Evolutionary conservation across 306 rosid genomes (phyloP).

Genomic region (Corylus americana): DNA sequence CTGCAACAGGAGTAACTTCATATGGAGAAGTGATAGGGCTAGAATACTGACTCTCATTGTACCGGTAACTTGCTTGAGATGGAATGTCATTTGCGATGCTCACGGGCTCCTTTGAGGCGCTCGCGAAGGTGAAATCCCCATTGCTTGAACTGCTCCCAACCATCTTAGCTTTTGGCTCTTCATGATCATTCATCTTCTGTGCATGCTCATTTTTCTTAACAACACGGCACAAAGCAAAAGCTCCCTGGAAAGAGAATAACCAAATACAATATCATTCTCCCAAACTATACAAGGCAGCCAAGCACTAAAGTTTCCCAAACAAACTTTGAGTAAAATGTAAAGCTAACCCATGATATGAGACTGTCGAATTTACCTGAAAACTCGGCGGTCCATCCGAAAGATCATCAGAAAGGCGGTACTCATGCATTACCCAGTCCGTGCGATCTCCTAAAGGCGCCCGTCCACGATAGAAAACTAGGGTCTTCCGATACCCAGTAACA

Average conservation of each 20-base stretch:
- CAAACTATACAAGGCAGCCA: background rate
- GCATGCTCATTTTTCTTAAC: conserved; percentile 62
- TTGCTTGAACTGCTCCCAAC: conserved; percentile 40
- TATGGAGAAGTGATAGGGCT: conserved; percentile 49
- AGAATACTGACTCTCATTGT: conserved; percentile 53
- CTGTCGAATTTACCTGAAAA: conserved; percentile 50
- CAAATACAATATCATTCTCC: conserved; percentile 15
- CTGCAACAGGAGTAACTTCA: conserved; percentile 42
- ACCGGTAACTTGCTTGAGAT: conserved; percentile 38
- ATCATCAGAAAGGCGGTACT: conserved; percentile 80
- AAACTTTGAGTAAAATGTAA: conserved; percentile 4
- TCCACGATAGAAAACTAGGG: conserved; percentile 85
- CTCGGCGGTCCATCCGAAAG: conserved; percentile 48
- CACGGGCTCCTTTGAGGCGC: conserved; percentile 34
- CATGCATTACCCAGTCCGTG: conserved; percentile 90
- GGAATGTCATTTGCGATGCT: conserved; percentile 44
- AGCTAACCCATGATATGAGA: conserved; percentile 6
- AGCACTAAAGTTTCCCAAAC: background rate
- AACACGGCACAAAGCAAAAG: conserved; percentile 82
- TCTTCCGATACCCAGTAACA: conserved; percentile 75
- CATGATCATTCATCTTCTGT: conserved; percentile 45
- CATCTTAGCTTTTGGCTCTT: conserved; percentile 45
- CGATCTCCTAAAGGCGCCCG: conserved; percentile 90
- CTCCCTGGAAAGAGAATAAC: conserved; percentile 47
- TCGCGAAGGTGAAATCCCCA: conserved; percentile 40